These are phyloP conservation scores for Cucumis cinereus DNA, from an alignment of 306 rosid species.

Conservation along the genomic window DNA sequence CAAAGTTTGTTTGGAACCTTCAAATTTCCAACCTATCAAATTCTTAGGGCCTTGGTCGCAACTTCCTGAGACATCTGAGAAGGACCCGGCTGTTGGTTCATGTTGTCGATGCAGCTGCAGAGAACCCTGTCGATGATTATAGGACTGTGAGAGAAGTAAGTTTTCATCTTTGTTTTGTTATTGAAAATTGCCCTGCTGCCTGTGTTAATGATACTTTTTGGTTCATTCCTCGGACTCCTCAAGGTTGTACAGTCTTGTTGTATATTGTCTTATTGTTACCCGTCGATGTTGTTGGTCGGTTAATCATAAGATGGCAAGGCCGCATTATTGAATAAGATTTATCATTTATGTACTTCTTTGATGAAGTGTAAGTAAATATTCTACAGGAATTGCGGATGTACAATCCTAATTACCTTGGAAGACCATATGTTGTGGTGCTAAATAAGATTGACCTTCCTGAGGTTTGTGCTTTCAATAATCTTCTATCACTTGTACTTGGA, in stretches of 20 bases:
- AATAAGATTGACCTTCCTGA: slow-evolving; percentile 89
- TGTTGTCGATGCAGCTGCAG: slow-evolving; percentile 85
- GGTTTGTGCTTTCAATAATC: slow-evolving; percentile 29
- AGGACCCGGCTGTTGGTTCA: slow-evolving; percentile 86
- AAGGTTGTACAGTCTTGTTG: background rate
- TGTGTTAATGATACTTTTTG: background rate
- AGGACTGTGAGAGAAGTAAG: slow-evolving; percentile 89
- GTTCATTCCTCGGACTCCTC: background rate
- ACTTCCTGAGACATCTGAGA: slow-evolving; percentile 86
- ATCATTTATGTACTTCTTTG: background rate
- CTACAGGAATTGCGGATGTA: slow-evolving; percentile 94
- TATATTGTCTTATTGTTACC: background rate
- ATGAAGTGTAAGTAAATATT: slow-evolving; percentile 15
- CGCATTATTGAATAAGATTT: background rate
- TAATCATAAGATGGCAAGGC: background rate
- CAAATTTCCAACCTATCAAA: background rate
- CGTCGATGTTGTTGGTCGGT: background rate
- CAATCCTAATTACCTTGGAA: slow-evolving; percentile 85
- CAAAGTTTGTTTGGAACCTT: slow-evolving; percentile 10
- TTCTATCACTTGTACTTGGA: background rate
- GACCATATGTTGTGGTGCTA: slow-evolving; percentile 80
- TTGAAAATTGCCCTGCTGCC: background rate
- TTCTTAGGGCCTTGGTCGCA: slow-evolving; percentile 87
- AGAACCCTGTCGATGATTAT: slow-evolving; percentile 71
- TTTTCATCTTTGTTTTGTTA: background rate